Evolutionary conservation across 139 green algal genomes (phyloP), one percentile per base, ranked within the genome.

Genomic region (Tetratostichococcus sp.): DNA sequence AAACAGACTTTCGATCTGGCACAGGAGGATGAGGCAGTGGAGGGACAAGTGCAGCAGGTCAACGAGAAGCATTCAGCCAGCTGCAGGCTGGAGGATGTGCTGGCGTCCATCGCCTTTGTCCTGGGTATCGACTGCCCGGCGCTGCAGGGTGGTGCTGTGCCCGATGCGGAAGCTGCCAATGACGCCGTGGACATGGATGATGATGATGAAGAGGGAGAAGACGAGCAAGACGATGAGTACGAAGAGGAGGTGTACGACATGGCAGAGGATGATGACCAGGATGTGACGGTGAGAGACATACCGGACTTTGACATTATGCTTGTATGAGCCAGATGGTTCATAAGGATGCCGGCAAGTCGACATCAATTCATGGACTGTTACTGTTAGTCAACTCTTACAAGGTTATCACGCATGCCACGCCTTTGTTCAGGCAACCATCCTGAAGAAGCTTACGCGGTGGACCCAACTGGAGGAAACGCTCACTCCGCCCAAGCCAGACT

Each of bases 291-390:
- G 28, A n/a, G 70, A 76, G 39, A 50, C 30, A 26, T 79, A 31
- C 69, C n/a, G n/a, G n/a, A n/a, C n/a, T n/a, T n/a, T n/a, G n/a
- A n/a, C n/a, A n/a, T n/a, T n/a, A n/a, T n/a, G n/a, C n/a, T n/a
- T n/a, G n/a, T n/a, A n/a, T n/a, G 76, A 59, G 65, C 72, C 0
- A 67, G 81, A 33, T 82, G 77, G 72, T 81, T 73, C 1, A 59
- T 43, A 33, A 35, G 59, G 8, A 59, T 81, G 1, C 35, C 73
- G n/a, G n/a, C n/a, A n/a, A n/a, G n/a, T n/a, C n/a, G n/a, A n/a
- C n/a, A n/a, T n/a, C 65, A 73, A 62, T 35, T 78, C 42, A 21
- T 70, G n/a, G n/a, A n/a, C n/a, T n/a, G n/a, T n/a, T n/a, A n/a
- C n/a, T n/a, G n/a, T n/a, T n/a, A n/a, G n/a, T n/a, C n/a, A n/a